phyloP scores from a whole-genome alignment of 225 moss, liverwort and hornwort genomes.

The Polytrichum formosum region DNA sequence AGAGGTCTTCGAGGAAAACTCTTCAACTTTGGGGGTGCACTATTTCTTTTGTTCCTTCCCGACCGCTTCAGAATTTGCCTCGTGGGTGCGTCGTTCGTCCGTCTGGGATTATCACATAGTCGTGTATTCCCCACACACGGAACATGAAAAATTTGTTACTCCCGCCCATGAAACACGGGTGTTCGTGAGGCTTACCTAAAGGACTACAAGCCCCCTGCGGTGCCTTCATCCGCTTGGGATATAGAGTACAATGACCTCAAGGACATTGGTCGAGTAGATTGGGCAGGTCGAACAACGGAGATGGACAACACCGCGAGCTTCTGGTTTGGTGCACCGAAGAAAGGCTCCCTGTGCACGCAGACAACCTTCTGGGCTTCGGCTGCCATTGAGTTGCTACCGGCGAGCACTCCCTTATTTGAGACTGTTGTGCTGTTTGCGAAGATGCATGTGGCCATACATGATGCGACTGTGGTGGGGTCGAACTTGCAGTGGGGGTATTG shows the following conservation, averaged over 20 bases:
- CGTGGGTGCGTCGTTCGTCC: no score
- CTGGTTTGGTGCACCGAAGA: background rate
- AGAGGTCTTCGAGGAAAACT: no score
- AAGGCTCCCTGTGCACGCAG: conserved; percentile 1
- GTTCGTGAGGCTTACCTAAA: background rate
- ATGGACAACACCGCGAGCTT: conserved; percentile 3
- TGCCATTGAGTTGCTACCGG: conserved; percentile 4
- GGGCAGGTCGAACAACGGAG: conserved; percentile 4
- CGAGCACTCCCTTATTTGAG: conserved; percentile 1
- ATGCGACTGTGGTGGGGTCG: background rate
- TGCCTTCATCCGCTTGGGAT: conserved; percentile 11
- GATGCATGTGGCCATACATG: background rate
- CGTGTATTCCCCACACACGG: no score
- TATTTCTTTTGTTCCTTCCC: no score
- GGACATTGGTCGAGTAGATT: conserved; percentile 13
- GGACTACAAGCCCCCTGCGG: conserved; percentile 3
- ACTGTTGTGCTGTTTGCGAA: conserved; percentile 12
- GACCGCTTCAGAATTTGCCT: no score
- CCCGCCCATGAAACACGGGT: no score
- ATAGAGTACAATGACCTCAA: conserved; percentile 1
- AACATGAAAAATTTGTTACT: no score
- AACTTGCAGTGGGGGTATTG: conserved; percentile 10
- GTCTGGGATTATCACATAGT: no score
- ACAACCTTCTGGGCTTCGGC: background rate
- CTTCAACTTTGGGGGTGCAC: no score